Evolutionary conservation across 345 rosid species (phyloP).

Genomic region (Populus euphratica): DNA sequence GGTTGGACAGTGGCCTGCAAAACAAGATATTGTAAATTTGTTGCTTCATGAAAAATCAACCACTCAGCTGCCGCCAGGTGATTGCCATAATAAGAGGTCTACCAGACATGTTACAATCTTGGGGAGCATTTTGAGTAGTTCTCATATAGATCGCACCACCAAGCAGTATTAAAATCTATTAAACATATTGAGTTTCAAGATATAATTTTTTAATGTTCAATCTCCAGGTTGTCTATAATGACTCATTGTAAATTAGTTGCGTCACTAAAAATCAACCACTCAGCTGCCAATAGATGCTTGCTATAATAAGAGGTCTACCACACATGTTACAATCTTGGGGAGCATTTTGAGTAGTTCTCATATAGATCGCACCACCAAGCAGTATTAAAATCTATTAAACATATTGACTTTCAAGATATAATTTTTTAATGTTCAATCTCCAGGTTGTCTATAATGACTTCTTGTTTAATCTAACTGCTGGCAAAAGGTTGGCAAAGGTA

Average conservation of each 20-base stretch:
- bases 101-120: not conserved
- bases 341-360: not conserved
- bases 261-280: not conserved
- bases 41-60: not conserved
- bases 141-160: not conserved
- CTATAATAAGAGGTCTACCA: not conserved
- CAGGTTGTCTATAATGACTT: not conserved
- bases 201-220: not conserved
- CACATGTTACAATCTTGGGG: not conserved
- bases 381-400: not conserved
- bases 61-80: not conserved
- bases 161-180: not conserved
- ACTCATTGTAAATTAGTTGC: not conserved
- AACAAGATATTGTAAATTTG: constrained; percentile 4
- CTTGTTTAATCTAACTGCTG: not conserved
- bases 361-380: not conserved
- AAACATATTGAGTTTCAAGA: not conserved
- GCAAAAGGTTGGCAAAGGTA: not conserved
- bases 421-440: not conserved
- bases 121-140: not conserved
- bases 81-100: not conserved
- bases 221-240: not conserved
- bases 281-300: not conserved
- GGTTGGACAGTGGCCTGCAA: constrained; percentile 53
- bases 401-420: not conserved